phyloP scores from a whole-genome alignment of 2,329 filamentous ascomycete species.

The Xylariomycetidae sp. region DNA sequence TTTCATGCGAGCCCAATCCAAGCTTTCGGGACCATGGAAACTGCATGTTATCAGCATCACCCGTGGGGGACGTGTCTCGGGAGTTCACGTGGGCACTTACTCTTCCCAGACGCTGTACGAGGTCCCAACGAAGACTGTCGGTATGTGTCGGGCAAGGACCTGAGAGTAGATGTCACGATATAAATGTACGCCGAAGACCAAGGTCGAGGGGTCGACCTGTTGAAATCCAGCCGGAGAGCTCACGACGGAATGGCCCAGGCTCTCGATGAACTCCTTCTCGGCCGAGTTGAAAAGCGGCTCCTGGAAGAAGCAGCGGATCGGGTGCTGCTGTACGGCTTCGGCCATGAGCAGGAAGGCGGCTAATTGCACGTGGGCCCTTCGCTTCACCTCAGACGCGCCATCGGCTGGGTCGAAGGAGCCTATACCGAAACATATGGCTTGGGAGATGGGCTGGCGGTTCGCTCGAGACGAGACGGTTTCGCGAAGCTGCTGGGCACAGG shows the following conservation, averaged over 20 bases:
- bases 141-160: constrained; percentile 39
- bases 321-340: constrained; percentile 14
- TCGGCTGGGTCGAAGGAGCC: constrained; percentile 49
- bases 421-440: constrained; percentile 48
- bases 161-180: constrained; percentile 47
- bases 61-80: not conserved
- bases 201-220: constrained; percentile 37
- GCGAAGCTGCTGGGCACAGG: constrained; percentile 27
- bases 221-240: constrained; percentile 48
- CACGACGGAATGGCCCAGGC: constrained; percentile 47
- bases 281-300: constrained; percentile 45
- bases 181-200: constrained; percentile 60
- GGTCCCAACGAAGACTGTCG: constrained; percentile 54
- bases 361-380: constrained; percentile 45
- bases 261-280: constrained; percentile 46
- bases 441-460: constrained; percentile 19
- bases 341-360: constrained; percentile 46
- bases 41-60: constrained; percentile 5
- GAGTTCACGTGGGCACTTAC: constrained; percentile 28
- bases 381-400: constrained; percentile 37
- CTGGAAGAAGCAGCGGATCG: constrained; percentile 45
- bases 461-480: constrained; percentile 23
- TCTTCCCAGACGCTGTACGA: constrained; percentile 44
- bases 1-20: constrained; percentile 27
- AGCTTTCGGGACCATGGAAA: constrained; percentile 4